Base-by-base conservation (phyloP, 2,329 filamentous ascomycete genomes). In the Scytalidium sp. region DNA sequence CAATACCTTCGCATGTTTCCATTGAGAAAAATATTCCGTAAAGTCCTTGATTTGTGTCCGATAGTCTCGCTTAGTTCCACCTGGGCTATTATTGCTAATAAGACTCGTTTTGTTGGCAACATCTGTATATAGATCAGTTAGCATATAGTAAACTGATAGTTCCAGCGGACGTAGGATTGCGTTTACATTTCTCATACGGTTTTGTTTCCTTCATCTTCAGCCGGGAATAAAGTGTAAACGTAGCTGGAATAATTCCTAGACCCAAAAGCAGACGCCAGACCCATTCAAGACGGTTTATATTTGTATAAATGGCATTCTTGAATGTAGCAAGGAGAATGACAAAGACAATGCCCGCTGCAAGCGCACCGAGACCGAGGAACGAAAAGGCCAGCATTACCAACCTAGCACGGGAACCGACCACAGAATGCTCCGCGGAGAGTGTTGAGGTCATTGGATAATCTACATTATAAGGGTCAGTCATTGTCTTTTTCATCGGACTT, bases 151-250 rank as follows among this genome's bases (percentile, higher is more conserved):
- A 22, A 19, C n/a, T n/a, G n/a, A n/a, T n/a, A n/a, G n/a, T n/a
- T n/a, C n/a, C n/a, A n/a, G n/a, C n/a, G n/a, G n/a, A n/a, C 19
- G 25, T n/a, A n/a, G 39, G 17, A 46, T 19, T 32, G 7, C 23
- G 17, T 19, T n/a, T 47, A 47, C 45, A 47, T 21, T 47, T 47
- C 32, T 47, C 27, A 41, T 40, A 47, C 17, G 45, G 45, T 25
- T 21, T 22, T 7, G 45, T 47, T 25, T 47, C 45, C n/a, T 47
- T 47, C 45, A 47, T 47, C 27, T 17, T 17, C 15, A 47, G 45
- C 8, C 45, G 45, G 19, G 27, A 27, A 23, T 47, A 47, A 7
- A 47, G 20, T 1, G 45, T 47, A 19, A 40, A 23, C 25, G 29
- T 29, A 25, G 29, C 27, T 20, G 45, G 45, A 19, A 47, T 27